Evolutionary conservation across 2,329 filamentous ascomycete genomes (phyloP).

Genomic region (Neurospora sp.): DNA sequence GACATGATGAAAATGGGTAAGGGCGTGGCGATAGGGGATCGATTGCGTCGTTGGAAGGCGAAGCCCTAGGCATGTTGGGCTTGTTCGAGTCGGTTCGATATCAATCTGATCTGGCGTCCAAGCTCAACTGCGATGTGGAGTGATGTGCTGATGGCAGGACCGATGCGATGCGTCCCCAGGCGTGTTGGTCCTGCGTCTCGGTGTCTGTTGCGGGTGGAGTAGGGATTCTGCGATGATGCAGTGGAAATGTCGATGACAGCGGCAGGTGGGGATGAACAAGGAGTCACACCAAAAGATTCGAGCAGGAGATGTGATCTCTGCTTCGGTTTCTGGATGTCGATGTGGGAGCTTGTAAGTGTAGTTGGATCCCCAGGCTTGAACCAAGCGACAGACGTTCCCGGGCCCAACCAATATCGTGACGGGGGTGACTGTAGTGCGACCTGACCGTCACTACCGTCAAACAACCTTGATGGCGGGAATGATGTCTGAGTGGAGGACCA

Average conservation of each 20-base stretch:
- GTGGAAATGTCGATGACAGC: background rate
- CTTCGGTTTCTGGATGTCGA: background rate
- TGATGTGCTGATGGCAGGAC: background rate
- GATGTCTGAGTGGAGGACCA: background rate
- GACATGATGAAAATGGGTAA: conserved; percentile 18
- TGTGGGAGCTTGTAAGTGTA: background rate
- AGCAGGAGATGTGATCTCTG: background rate
- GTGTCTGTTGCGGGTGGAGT: background rate
- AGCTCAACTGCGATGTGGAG: background rate
- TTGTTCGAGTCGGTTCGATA: conserved; percentile 3
- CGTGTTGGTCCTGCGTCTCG: background rate
- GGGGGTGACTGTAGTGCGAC: background rate
- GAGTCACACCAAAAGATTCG: background rate
- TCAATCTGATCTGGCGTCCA: background rate
- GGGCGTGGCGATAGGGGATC: conserved; percentile 27
- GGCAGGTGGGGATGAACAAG: background rate
- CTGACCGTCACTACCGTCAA: background rate
- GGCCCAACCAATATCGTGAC: background rate
- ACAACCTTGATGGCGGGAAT: background rate
- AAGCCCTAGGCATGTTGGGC: conserved; percentile 35
- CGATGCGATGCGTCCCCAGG: background rate
- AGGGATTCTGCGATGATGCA: background rate
- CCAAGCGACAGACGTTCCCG: background rate
- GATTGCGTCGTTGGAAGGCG: conserved; percentile 27
- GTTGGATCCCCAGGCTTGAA: background rate